Conservation (phyloP, 768 basidiomycete genomes). For the Tricholoma sp. region DNA sequence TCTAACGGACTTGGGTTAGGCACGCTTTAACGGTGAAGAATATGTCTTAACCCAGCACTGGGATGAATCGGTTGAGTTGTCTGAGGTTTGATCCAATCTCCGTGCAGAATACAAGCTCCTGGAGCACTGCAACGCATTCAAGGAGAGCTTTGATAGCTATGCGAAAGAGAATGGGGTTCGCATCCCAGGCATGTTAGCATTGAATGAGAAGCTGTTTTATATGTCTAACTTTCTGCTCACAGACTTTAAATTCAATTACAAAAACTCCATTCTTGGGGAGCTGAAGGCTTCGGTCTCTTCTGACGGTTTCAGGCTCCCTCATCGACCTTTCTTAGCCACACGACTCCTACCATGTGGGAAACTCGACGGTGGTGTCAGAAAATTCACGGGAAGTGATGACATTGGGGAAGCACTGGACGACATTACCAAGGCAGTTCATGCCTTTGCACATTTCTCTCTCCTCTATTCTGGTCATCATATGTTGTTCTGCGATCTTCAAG, state of each 20-base stretch:
- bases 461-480: constrained; percentile 16
- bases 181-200: constrained; percentile 4
- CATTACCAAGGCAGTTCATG: constrained; percentile 21
- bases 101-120: constrained; percentile 15
- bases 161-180: neutral
- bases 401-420: constrained; percentile 16
- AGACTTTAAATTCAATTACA: constrained; percentile 25
- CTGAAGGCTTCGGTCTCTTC: constrained; percentile 5
- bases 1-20: constrained; percentile 6
- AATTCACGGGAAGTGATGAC: constrained; percentile 25
- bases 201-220: neutral
- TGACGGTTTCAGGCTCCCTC: constrained; percentile 5
- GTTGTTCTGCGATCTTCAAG: constrained; percentile 25
- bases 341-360: constrained; percentile 20
- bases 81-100: constrained; percentile 5
- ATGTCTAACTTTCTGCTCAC: neutral
- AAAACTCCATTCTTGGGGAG: constrained; percentile 16
- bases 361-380: constrained; percentile 15
- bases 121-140: constrained; percentile 14
- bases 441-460: constrained; percentile 23
- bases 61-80: constrained; percentile 2
- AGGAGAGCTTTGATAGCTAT: constrained; percentile 13
- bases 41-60: constrained; percentile 17
- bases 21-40: constrained; percentile 13
- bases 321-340: constrained; percentile 20